Percentiles rank a stretch among this genome's conserved stretches.
Conservation (phyloP, 371 early-diverging fungal genomes). For the Globomyces sp. region DNA sequence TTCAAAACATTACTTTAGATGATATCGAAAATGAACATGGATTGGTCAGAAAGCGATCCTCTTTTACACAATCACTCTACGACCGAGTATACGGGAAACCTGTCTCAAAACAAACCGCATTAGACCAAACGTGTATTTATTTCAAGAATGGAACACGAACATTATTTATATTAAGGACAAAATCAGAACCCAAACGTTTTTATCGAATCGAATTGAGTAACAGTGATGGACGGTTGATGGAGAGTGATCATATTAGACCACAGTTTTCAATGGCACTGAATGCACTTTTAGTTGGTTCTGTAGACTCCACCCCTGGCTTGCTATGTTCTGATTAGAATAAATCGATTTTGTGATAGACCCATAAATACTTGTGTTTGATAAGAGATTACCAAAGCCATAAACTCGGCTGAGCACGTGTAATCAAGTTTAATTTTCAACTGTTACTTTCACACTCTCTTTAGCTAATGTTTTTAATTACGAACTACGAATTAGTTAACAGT, state of each 20-base stretch:
- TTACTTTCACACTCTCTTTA: no score
- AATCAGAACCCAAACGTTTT: slow-evolving; percentile 10
- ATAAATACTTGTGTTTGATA: no score
- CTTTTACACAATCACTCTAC: background rate
- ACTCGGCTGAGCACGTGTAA: no score
- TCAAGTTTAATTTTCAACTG: no score
- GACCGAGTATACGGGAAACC: background rate
- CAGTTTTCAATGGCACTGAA: background rate
- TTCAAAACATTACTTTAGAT: slow-evolving; percentile 11
- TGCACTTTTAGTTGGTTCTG: no score
- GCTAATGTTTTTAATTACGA: no score
- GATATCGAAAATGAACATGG: background rate
- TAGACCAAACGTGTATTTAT: slow-evolving; percentile 16
- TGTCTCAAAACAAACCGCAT: background rate
- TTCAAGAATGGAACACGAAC: slow-evolving; percentile 19
- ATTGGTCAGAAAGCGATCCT: background rate
- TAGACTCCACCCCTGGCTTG: no score
- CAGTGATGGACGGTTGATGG: slow-evolving; percentile 10
- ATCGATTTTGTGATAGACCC: no score
- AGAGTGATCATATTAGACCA: slow-evolving; percentile 6
- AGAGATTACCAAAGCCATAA: no score
- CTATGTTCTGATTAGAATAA: no score
- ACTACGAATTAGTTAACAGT: no score
- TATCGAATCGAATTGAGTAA: slow-evolving; percentile 20
- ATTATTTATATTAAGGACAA: slow-evolving; percentile 17